Percentiles rank a stretch among this genome's conserved stretches.
These are phyloP conservation scores for Teratosphaeria gauchensis DNA, from an alignment of 2,329 filamentous ascomycete species.

Conservation along the genomic window DNA sequence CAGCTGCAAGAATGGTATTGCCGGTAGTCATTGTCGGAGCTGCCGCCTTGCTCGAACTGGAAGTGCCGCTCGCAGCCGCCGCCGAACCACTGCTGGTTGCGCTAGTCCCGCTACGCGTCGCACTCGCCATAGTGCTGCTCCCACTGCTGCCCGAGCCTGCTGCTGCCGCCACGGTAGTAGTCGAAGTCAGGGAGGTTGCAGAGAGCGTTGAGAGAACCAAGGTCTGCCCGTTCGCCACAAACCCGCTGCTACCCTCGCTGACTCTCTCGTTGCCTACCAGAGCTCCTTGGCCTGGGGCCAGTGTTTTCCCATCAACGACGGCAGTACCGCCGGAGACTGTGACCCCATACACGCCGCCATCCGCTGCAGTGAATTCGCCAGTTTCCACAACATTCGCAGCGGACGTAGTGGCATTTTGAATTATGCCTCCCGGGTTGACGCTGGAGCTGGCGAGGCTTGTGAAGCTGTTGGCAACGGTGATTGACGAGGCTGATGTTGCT, in stretches of 20 bases:
- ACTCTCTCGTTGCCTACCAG: slow-evolving; percentile 6
- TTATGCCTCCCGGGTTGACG: neutral
- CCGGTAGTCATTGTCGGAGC: neutral
- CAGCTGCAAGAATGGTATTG: neutral
- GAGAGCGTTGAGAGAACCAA: neutral
- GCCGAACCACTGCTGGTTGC: neutral
- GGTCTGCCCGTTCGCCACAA: slow-evolving; percentile 6
- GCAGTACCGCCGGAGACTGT: slow-evolving; percentile 7
- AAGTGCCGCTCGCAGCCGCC: neutral
- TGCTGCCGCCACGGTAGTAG: neutral
- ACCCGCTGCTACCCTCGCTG: slow-evolving; percentile 1
- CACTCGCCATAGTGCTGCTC: neutral
- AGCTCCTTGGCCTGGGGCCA: slow-evolving; percentile 2
- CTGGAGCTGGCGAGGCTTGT: neutral
- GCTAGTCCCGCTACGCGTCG: neutral
- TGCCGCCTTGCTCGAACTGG: neutral
- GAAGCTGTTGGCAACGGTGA: neutral
- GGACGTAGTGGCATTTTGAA: neutral
- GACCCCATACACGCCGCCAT: slow-evolving; percentile 10
- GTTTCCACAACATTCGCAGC: neutral
- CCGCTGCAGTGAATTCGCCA: slow-evolving; percentile 9
- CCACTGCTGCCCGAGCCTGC: neutral
- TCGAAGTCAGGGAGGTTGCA: neutral
- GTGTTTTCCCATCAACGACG: slow-evolving; percentile 12
- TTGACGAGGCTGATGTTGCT: neutral